Conservation (phyloP, 495 filamentous ascomycete genomes). For the Opeltia flavorubescens region DNA sequence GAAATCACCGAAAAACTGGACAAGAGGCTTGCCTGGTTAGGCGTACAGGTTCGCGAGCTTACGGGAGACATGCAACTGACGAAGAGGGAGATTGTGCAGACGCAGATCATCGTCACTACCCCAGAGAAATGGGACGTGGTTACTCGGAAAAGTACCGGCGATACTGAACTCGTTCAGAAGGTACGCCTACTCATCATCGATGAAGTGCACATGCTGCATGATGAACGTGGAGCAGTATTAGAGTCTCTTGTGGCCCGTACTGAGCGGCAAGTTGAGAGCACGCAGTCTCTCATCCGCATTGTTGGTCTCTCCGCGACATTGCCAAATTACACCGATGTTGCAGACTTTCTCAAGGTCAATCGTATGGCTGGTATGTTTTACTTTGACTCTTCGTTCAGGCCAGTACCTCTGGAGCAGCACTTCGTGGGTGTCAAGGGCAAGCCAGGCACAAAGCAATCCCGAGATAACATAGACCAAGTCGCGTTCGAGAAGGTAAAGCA, state of each 20-base stretch:
- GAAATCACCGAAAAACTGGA: constrained; percentile 92
- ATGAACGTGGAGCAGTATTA: constrained; percentile 89
- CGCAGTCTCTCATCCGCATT: constrained; percentile 90
- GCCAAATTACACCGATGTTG: constrained; percentile 92
- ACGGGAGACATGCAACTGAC: constrained; percentile 98
- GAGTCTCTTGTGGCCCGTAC: constrained; percentile 92
- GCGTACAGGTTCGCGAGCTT: constrained; percentile 75
- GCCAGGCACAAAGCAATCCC: constrained; percentile 55
- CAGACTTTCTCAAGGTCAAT: constrained; percentile 93
- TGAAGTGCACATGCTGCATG: constrained; percentile 98
- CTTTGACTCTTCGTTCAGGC: constrained; percentile 90
- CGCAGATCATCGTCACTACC: constrained; percentile 96
- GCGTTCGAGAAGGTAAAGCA: constrained; percentile 90
- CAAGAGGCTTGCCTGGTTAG: constrained; percentile 87
- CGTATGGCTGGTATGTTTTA: constrained; percentile 88
- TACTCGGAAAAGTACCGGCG: constrained; percentile 89
- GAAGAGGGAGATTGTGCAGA: constrained; percentile 87
- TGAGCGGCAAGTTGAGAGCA: constrained; percentile 92
- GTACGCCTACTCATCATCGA: constrained; percentile 94
- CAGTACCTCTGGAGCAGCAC: constrained; percentile 92
- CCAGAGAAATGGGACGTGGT: constrained; percentile 99
- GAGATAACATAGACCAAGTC: constrained; percentile 74
- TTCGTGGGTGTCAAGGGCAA: constrained; percentile 96
- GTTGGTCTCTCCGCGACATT: constrained; percentile 90
- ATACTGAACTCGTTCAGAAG: constrained; percentile 95